Base-by-base conservation (phyloP, 345 rosid species). In the Citrus hindsii region DNA sequence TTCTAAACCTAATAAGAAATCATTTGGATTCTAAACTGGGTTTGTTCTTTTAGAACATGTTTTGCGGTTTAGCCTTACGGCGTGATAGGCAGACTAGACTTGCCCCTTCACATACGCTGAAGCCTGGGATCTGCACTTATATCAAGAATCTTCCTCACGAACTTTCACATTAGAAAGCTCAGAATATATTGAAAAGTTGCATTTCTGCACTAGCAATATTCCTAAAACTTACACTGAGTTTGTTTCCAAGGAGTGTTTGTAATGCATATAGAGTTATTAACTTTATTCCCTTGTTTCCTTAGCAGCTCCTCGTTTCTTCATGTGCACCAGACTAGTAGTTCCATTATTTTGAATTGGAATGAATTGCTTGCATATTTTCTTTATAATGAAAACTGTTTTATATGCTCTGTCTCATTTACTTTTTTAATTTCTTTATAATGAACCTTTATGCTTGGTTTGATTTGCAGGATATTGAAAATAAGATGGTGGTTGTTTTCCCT, bases 401-500 rank as follows among this genome's bases (percentile, higher is more conserved):
- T 37, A 24, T 69, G n/a, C 67, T 25, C 1, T 51, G 30, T 48
- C 48, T 19, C 27, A 9, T 12, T 51, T 75, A 68, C 38, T 46
- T 4, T 0, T 73, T 82, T 63, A 61, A 71, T 53, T 77, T 53
- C 14, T 63, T n/a, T 48, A 33, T 40, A 10, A 38, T 51, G 42
- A 24, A 24, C 55, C 77, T 77, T 14, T 51, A 0, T 76, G 62
- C 73, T 74, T 62, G 63, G 72, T 53, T 61, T 46, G 3, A 55
- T 71, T 85, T 81, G 83, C 92, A 92, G 97, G 88, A 85, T 71
- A 70, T 21, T n/a, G 71, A 58, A 79, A 84, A 75, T 63, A 67
- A 51, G 62, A 32, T 75, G 62, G 92, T 92, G 79, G 82, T 84
- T 73, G 80, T 89, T 60, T 76, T 40, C 67, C 89, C 97, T 67